phyloP scores from a whole-genome alignment of 768 basidiomycete species.

The Coprinopsis strossmayeri region DNA sequence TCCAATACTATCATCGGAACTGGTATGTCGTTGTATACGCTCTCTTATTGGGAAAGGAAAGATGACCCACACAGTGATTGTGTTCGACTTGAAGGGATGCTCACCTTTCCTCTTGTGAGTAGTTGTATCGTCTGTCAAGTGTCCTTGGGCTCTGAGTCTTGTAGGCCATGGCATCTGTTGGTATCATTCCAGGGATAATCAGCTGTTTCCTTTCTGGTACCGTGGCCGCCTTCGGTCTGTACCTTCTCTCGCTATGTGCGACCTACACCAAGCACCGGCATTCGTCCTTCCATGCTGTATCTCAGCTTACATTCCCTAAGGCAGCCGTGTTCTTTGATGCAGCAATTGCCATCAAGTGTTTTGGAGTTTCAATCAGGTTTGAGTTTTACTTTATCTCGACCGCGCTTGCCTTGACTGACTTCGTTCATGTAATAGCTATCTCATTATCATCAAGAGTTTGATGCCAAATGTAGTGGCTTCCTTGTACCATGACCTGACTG shows the following conservation, averaged over 20 bases:
- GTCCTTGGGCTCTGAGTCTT: constrained; percentile 6
- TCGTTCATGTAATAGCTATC: constrained; percentile 45
- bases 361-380: constrained; percentile 90
- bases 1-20: constrained; percentile 91
- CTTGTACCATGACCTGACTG: constrained; percentile 72
- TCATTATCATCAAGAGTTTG: constrained; percentile 89
- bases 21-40: constrained; percentile 38
- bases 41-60: not conserved
- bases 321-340: constrained; percentile 88
- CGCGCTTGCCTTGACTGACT: not conserved
- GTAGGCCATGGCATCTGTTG: constrained; percentile 86
- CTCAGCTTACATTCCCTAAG: constrained; percentile 83
- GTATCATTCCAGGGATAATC: constrained; percentile 83
- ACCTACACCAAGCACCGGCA: constrained; percentile 65
- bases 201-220: constrained; percentile 79
- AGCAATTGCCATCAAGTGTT: constrained; percentile 94
- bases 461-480: constrained; percentile 88
- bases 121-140: too few relatives aligned
- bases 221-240: constrained; percentile 79
- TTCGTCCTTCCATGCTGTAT: constrained; percentile 78
- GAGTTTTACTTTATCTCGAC: constrained; percentile 14
- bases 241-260: constrained; percentile 82
- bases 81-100: constrained; percentile 55
- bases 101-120: constrained; percentile 78
- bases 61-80: not conserved